phyloP scores from a whole-genome alignment of 139 green algal species.

The Parachlorella kessleri region DNA sequence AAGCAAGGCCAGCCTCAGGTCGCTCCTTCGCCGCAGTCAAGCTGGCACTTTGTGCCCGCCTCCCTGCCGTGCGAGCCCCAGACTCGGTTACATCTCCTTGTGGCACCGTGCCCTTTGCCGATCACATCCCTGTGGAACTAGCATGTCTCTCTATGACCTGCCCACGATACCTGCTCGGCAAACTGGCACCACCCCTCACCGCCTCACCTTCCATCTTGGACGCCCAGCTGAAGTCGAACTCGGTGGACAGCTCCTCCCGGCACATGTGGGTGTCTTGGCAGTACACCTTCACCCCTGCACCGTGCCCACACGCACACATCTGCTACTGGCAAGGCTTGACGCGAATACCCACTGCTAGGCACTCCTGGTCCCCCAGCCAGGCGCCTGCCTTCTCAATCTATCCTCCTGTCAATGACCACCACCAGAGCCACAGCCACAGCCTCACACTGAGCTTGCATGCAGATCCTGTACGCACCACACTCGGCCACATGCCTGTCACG shows the following conservation, averaged over 20 bases:
- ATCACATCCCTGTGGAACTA: no score
- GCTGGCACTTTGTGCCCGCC: no score
- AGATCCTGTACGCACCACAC: not conserved
- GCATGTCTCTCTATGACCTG: no score
- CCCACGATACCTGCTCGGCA: not conserved
- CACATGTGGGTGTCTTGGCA: not conserved
- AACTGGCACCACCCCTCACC: not conserved
- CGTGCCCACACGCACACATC: no score
- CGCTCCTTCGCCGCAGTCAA: no score
- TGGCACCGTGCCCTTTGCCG: no score
- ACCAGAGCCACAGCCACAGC: not conserved
- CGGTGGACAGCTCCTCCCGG: not conserved
- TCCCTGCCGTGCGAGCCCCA: no score
- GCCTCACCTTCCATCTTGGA: constrained; percentile 19
- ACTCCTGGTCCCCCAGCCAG: not conserved
- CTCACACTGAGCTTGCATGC: not conserved
- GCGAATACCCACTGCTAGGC: not conserved
- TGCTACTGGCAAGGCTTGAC: not conserved
- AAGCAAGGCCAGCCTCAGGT: no score
- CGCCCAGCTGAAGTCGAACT: constrained; percentile 29
- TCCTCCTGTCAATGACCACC: not conserved
- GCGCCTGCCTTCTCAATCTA: not conserved
- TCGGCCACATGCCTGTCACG: not conserved
- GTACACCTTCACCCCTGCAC: not conserved
- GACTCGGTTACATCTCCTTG: no score